These are phyloP conservation scores for Teratosphaeria zuluensis DNA, from an alignment of 2,329 filamentous ascomycete species.

Conservation along the genomic window DNA sequence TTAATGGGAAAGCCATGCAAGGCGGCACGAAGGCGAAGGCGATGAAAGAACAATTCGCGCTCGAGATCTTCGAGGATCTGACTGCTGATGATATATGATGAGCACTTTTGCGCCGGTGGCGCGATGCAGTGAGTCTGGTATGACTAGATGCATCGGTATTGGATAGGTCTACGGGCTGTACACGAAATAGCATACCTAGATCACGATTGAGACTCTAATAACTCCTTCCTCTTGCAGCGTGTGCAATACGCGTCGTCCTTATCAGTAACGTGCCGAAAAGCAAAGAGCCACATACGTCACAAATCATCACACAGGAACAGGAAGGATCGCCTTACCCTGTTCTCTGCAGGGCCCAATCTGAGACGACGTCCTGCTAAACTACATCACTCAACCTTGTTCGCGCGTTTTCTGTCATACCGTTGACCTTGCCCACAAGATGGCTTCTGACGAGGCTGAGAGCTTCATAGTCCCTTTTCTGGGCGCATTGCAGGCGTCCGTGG, in stretches of 20 bases:
- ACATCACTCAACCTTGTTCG: neutral
- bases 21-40: slow-evolving; percentile 1
- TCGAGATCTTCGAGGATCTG: slow-evolving; percentile 23
- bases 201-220: too few species aligned
- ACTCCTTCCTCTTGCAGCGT: too few species aligned
- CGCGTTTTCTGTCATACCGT: neutral
- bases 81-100: slow-evolving; percentile 12
- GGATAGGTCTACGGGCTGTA: neutral
- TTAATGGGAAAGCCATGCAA: slow-evolving; percentile 9
- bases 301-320: neutral
- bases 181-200: neutral
- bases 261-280: neutral
- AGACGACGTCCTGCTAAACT: too few species aligned
- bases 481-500: slow-evolving; percentile 45
- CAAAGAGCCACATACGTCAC: neutral
- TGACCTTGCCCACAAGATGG: neutral
- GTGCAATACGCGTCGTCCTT: neutral
- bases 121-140: neutral
- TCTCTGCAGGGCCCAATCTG: neutral
- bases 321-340: neutral
- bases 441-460: neutral
- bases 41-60: slow-evolving; percentile 15
- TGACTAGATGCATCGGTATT: neutral
- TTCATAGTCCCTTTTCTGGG: slow-evolving; percentile 38
- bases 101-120: neutral